phyloP scores from a whole-genome alignment of 179 eudicot genomes.

The Camellia oleifera region DNA sequence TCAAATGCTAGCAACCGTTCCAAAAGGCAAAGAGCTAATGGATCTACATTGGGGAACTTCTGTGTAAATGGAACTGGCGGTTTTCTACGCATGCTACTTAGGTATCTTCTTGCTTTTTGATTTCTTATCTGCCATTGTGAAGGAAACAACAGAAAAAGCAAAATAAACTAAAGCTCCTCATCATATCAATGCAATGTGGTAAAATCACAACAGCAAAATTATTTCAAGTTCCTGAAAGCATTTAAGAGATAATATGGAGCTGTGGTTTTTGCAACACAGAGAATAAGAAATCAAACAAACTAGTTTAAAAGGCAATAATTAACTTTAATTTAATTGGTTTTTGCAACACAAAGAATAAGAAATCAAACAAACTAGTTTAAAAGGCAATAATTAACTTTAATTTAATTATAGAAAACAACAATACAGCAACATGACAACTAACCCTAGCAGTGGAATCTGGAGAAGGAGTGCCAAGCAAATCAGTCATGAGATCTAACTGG shows the following conservation, averaged over 20 bases:
- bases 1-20: constrained; percentile 78
- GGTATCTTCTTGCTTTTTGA: constrained; percentile 83
- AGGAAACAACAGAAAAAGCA: not conserved
- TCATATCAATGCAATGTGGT: not conserved
- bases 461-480: constrained; percentile 58
- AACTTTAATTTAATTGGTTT: not conserved
- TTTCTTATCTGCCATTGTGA: constrained; percentile 58
- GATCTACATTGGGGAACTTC: constrained; percentile 69
- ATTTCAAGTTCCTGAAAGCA: constrained; percentile 2
- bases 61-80: constrained; percentile 60
- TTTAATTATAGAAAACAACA: not conserved
- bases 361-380: not conserved
- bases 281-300: not conserved
- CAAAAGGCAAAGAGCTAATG: constrained; percentile 62
- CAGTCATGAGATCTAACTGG: constrained; percentile 66
- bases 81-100: constrained; percentile 72
- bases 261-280: not conserved
- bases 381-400: not conserved
- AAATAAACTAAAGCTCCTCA: not conserved
- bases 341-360: too few relatives aligned
- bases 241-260: not conserved
- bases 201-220: not conserved
- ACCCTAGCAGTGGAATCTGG: constrained; percentile 57
- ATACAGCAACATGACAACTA: constrained; percentile 18
- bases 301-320: not conserved